Evolutionary conservation across 805 yeast genomes (phyloP).

Genomic region (Myxozyma sirexii): DNA sequence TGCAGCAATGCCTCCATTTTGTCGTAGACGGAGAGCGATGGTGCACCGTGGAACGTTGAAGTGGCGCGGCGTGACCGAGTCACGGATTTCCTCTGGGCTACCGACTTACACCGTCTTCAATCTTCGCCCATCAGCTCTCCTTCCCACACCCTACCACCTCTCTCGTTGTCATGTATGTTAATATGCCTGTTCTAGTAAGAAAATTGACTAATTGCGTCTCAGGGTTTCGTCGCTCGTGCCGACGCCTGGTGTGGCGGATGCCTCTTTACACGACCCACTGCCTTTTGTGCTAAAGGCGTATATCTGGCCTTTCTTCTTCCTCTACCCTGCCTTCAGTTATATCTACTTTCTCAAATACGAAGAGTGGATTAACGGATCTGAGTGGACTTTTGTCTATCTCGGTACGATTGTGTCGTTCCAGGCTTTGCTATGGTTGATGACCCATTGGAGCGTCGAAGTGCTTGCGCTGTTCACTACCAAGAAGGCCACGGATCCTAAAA

Average conservation of each 20-base stretch:
- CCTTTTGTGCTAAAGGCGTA: constrained; percentile 67
- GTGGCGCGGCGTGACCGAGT: constrained; percentile 4
- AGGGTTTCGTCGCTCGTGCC: constrained; percentile 42
- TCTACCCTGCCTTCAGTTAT: constrained; percentile 74
- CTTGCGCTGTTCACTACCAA: constrained; percentile 70
- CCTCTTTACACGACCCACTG: constrained; percentile 75
- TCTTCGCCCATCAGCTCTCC: not conserved
- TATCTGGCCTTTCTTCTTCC: constrained; percentile 75
- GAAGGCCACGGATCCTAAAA: constrained; percentile 53
- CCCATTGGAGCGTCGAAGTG: constrained; percentile 86
- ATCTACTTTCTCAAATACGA: constrained; percentile 74
- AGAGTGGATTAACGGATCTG: constrained; percentile 78
- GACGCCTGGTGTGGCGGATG: constrained; percentile 39
- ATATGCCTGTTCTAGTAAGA: not conserved
- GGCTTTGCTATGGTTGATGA: constrained; percentile 78
- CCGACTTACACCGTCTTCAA: not conserved
- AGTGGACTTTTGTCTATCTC: constrained; percentile 92
- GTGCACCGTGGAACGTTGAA: not conserved
- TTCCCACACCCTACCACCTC: not conserved
- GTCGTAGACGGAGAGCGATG: not conserved
- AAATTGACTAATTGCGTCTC: not conserved
- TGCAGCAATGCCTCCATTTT: no score
- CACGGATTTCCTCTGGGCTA: not conserved
- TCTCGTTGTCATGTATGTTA: not conserved
- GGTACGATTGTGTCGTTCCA: constrained; percentile 75